Percentiles rank a stretch among this genome's conserved stretches.
These are phyloP conservation scores for Fremontodendron californicum DNA, from an alignment of 345 rosid genomes.

Conservation along the genomic window DNA sequence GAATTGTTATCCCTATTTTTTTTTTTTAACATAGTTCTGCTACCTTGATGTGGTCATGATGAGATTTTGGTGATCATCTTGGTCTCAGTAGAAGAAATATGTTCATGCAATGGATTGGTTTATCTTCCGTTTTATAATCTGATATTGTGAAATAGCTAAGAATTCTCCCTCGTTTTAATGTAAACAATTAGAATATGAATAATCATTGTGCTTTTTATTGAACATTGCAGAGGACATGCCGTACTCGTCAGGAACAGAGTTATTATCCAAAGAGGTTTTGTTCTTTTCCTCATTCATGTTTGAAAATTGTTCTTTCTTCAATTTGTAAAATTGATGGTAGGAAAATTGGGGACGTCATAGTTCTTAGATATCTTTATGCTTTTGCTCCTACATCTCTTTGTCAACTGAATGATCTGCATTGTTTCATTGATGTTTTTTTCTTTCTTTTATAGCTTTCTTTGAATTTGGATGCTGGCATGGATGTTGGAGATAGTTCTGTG, in stretches of 20 bases:
- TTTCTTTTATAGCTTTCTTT: conserved; percentile 34
- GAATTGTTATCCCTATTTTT: background rate
- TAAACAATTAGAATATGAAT: background rate
- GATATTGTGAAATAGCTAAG: background rate
- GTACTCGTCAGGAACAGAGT: conserved; percentile 34
- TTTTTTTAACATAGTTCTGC: background rate
- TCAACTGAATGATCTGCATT: background rate
- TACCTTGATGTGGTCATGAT: background rate
- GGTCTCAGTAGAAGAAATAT: background rate
- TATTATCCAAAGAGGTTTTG: conserved; percentile 35
- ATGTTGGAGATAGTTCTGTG: conserved; percentile 25
- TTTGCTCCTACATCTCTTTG: background rate
- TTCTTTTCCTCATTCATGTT: background rate
- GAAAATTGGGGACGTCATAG: background rate
- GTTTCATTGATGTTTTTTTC: background rate
- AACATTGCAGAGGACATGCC: conserved; percentile 42
- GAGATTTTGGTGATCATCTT: background rate
- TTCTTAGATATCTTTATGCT: background rate
- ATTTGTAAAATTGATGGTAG: background rate
- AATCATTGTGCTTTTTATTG: background rate
- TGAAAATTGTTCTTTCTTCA: background rate
- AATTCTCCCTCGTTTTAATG: background rate
- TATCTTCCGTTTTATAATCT: background rate
- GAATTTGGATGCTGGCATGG: conserved; percentile 32
- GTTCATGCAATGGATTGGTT: background rate